Conservation (phyloP, 2,329 filamentous ascomycete genomes). For the Dactylellina cionopaga region DNA sequence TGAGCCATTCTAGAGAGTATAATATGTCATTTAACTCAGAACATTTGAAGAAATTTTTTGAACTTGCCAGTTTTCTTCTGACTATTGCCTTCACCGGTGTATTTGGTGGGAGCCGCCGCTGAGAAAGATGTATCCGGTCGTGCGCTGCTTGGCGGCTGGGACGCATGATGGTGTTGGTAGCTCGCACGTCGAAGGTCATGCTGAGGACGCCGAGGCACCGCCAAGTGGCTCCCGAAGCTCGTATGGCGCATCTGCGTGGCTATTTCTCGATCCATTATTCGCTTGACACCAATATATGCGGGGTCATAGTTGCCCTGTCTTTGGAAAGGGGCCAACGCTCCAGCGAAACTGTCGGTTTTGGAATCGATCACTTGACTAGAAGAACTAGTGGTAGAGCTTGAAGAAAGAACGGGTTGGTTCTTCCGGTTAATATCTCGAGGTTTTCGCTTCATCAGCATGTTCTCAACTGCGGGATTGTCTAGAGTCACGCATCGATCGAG, state of each 20-base stretch:
- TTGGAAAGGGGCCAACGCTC: background rate
- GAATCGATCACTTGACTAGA: background rate
- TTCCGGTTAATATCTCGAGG: background rate
- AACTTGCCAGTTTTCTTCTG: constrained; percentile 21
- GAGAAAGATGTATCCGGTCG: background rate
- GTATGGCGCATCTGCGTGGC: background rate
- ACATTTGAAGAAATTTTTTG: constrained; percentile 24
- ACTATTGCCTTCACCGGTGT: background rate
- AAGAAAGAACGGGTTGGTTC: background rate
- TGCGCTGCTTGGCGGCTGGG: background rate
- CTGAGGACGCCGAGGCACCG: constrained; percentile 15
- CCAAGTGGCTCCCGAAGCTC: constrained; percentile 18
- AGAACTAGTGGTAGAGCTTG: background rate
- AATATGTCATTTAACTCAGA: background rate
- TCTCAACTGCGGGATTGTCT: background rate
- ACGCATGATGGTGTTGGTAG: constrained; percentile 4
- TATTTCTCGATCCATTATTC: background rate
- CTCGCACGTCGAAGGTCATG: constrained; percentile 36
- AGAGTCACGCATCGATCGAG: background rate
- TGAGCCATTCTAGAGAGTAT: too few species aligned
- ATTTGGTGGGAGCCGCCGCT: background rate
- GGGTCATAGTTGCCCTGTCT: background rate
- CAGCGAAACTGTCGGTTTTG: background rate
- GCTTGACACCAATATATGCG: background rate
- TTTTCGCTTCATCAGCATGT: background rate